A percentile compares a stretch with the other conserved stretches of the same genome.
These are phyloP conservation scores for Candida tammaniensis DNA, from an alignment of 805 yeast genomes.

Conservation along the genomic window DNA sequence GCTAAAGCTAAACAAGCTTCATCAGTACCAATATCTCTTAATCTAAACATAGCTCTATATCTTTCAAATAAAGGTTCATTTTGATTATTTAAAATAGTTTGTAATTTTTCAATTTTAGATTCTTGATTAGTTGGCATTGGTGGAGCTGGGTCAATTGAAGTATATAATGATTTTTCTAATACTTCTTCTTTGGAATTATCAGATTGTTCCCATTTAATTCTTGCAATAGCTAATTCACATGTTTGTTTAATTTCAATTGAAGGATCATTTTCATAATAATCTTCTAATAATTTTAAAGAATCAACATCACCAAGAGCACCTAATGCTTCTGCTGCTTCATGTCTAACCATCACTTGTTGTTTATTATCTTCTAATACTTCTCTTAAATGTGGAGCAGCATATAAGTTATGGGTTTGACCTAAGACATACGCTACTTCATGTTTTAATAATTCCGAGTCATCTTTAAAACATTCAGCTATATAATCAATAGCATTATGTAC, in stretches of 20 bases:
- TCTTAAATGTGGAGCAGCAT: slow-evolving; percentile 74
- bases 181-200: slow-evolving; percentile 62
- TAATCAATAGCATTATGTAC: slow-evolving; percentile 73
- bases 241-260: slow-evolving; percentile 90
- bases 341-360: slow-evolving; percentile 96
- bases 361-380: slow-evolving; percentile 59
- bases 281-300: slow-evolving; percentile 62
- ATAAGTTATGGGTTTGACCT: slow-evolving; percentile 87
- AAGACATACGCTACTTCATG: slow-evolving; percentile 97
- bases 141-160: slow-evolving; percentile 97
- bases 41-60: slow-evolving; percentile 97
- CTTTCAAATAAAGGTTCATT: slow-evolving; percentile 80
- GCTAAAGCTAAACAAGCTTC: slow-evolving; percentile 94
- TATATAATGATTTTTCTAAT: slow-evolving; percentile 72
- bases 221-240: slow-evolving; percentile 93
- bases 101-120: slow-evolving; percentile 64
- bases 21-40: slow-evolving; percentile 89
- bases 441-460: slow-evolving; percentile 83
- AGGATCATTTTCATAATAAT: slow-evolving; percentile 71
- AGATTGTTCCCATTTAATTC: slow-evolving; percentile 90
- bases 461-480: slow-evolving; percentile 80
- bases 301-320: slow-evolving; percentile 90
- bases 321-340: slow-evolving; percentile 98
- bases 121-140: slow-evolving; percentile 67
- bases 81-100: slow-evolving; percentile 71